Base-by-base conservation (phyloP, 768 basidiomycete species). In the Russula ochroleuca region DNA sequence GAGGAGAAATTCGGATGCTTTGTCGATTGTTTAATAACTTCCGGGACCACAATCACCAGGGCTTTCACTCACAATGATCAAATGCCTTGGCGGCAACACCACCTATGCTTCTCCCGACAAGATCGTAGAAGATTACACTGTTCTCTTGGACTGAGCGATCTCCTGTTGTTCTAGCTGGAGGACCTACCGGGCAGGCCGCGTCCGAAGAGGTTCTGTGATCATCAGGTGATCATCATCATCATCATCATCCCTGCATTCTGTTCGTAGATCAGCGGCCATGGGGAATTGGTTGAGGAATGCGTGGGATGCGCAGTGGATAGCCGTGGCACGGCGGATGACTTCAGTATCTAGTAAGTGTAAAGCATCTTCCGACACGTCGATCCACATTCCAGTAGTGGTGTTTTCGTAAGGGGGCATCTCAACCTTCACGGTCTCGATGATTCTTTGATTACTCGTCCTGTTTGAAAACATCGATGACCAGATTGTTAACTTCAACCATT, bases 231-330 rank as follows among this genome's bases (percentile, higher is more conserved):
- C 72, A 85, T 85, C 5, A 74, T 91, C 90, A 71, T 91, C 92
- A 71, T 88, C 85, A 4, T 83, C 75, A 0, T 83, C 83, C 72
- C 91, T 92, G 76, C 94, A 95, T 71, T 95, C 94, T 2, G 92
- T 94, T 63, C 77, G 80, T 38, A 94, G 72, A 61, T 92, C 90
- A 35, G 79, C 77, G 0, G 83, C 80, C 66, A 94, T 75, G 5
- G 83, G 77, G 68, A 92, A 92, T 47, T 83, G 81, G 69, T 92
- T 93, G 66, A 95, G 74, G 69, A 94, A 80, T 0, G 90, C 90
- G 71, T 96, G 94, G 67, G 87, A 80, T 3, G 93, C 92, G 5
- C 91, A 82, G 70, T 96, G 93, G 53, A 95, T 92, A 0, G 87
- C 88, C 54, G 83, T 92, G 0, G 92, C 90, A 0, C 85, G 80